Evolutionary conservation across 768 basidiomycete genomes (phyloP).

Genomic region (Hericium erinaceus): DNA sequence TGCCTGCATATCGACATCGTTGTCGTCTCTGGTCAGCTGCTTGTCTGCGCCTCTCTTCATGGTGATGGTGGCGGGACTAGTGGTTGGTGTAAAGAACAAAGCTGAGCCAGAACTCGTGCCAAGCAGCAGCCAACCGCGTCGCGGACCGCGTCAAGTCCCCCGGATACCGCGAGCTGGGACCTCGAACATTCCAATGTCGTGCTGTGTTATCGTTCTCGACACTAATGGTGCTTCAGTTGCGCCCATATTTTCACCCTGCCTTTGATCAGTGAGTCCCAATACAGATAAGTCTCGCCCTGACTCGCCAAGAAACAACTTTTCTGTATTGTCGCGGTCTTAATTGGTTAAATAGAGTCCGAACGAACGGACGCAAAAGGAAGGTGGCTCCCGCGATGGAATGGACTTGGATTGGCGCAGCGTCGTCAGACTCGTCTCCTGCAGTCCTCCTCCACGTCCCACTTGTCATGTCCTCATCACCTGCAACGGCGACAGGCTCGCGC

Average conservation of each 20-base stretch:
- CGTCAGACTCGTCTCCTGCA: neutral
- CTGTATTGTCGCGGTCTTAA: too few relatives aligned
- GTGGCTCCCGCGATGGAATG: neutral
- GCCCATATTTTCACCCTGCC: too few relatives aligned
- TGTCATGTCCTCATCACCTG: slow-evolving; percentile 52
- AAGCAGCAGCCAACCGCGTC: neutral
- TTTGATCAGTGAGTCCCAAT: too few relatives aligned
- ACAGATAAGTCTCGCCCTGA: too few relatives aligned
- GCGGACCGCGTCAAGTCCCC: neutral
- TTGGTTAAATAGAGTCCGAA: too few relatives aligned
- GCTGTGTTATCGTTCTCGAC: too few relatives aligned
- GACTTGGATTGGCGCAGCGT: neutral
- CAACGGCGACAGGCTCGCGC: slow-evolving; percentile 45
- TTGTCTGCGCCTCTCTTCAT: slow-evolving; percentile 76
- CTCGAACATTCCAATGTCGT: too few relatives aligned
- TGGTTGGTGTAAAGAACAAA: neutral
- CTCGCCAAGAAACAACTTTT: too few relatives aligned
- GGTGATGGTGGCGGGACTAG: slow-evolving; percentile 3
- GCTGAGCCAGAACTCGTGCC: neutral
- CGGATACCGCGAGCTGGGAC: neutral
- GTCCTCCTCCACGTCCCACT: neutral
- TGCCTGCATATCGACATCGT: slow-evolving; percentile 29
- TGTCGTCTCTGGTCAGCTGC: slow-evolving; percentile 54
- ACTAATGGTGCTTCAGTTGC: too few relatives aligned
- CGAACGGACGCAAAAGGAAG: neutral